These are phyloP conservation scores for Penicillium brevicompactum DNA, from an alignment of 2,329 filamentous ascomycete species.

Conservation along the genomic window DNA sequence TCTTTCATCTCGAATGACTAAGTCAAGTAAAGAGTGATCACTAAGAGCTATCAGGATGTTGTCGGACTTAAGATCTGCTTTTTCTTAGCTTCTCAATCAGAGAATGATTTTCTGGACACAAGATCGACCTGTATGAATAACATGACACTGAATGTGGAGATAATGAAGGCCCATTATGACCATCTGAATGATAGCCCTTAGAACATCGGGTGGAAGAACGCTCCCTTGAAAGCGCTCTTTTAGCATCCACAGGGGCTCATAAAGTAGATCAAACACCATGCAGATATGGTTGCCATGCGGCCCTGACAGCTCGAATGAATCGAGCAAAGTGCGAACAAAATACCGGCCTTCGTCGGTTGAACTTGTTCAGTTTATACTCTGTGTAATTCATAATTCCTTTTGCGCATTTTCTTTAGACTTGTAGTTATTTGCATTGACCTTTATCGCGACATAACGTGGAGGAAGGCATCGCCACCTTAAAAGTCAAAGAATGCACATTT, in stretches of 20 bases:
- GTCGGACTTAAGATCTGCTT: conserved; percentile 41
- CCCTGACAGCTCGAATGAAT: conserved; percentile 35
- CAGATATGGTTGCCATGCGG: conserved; percentile 36
- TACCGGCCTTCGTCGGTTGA: conserved; percentile 31
- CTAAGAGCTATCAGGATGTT: conserved; percentile 40
- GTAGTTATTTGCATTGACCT: conserved; percentile 29
- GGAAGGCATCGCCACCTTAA: conserved; percentile 28
- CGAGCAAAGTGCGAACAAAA: conserved; percentile 36
- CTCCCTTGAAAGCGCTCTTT: conserved; percentile 27
- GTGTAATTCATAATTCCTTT: conserved; percentile 34
- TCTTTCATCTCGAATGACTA: conserved; percentile 14
- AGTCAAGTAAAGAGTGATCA: conserved; percentile 27
- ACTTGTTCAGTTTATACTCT: conserved; percentile 32
- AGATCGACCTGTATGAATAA: conserved; percentile 44
- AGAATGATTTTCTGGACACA: neutral
- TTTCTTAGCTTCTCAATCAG: conserved; percentile 5
- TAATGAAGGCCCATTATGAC: conserved; percentile 44
- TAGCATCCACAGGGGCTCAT: conserved; percentile 38
- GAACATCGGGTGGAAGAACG: conserved; percentile 26
- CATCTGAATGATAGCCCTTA: conserved; percentile 25
- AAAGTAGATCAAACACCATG: conserved; percentile 28
- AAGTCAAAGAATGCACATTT: conserved; percentile 8
- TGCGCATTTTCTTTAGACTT: conserved; percentile 22
- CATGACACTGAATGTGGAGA: conserved; percentile 41
- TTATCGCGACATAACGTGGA: conserved; percentile 36